Percentiles rank a stretch among this genome's conserved stretches.
These are phyloP conservation scores for Trichoderma simmonsii DNA, from an alignment of 2,329 filamentous ascomycete genomes.

Conservation along the genomic window DNA sequence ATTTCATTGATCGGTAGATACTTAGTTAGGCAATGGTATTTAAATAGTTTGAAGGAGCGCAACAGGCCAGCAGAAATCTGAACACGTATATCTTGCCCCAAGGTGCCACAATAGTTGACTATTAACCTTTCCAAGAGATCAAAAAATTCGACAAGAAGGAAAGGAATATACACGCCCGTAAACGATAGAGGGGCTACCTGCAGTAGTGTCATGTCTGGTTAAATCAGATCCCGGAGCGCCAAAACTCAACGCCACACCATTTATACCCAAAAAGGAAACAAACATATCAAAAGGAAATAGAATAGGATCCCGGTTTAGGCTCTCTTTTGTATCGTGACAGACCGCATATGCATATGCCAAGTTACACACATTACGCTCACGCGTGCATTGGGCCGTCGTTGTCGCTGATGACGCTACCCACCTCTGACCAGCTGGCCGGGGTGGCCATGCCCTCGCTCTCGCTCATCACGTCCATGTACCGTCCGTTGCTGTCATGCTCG, in stretches of 20 bases:
- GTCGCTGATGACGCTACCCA: constrained; percentile 61
- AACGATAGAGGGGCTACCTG: constrained; percentile 7
- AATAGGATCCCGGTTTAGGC: background rate
- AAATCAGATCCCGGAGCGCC: background rate
- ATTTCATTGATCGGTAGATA: background rate
- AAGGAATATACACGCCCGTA: constrained; percentile 1
- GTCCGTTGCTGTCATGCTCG: constrained; percentile 36
- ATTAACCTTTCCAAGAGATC: background rate
- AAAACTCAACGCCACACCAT: constrained; percentile 19
- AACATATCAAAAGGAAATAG: background rate
- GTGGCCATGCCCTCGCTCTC: constrained; percentile 59
- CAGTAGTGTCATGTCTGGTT: constrained; percentile 4
- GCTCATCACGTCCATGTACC: constrained; percentile 55
- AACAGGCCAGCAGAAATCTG: background rate
- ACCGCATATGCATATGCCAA: background rate
- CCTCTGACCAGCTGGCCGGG: constrained; percentile 62
- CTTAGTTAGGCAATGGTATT: background rate
- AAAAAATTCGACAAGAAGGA: background rate
- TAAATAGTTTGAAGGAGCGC: background rate
- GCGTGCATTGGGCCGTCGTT: constrained; percentile 37
- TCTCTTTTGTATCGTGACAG: background rate
- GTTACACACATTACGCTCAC: constrained; percentile 4
- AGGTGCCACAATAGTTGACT: background rate
- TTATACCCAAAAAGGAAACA: background rate
- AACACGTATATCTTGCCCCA: background rate